These are phyloP conservation scores for Musa troglodytarum DNA, from an alignment of 176 grass and related monocot genomes.

Conservation along the genomic window DNA sequence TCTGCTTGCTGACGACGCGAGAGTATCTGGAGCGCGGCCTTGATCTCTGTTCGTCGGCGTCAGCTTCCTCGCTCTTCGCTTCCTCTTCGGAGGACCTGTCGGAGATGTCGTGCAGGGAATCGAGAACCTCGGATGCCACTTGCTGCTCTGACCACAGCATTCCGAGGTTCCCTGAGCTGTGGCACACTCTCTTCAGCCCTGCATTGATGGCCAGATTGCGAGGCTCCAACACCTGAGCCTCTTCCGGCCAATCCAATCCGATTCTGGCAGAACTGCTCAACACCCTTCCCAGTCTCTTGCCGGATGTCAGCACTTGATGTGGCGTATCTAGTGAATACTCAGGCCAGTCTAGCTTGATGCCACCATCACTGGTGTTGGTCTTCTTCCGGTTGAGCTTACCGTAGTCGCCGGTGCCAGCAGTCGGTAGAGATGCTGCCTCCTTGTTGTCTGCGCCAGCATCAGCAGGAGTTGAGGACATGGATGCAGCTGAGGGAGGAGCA, in stretches of 20 bases:
- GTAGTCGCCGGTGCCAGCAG: too few relatives aligned
- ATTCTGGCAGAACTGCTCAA: conserved; percentile 18
- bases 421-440: too few relatives aligned
- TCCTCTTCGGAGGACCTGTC: conserved; percentile 40
- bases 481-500: conserved; percentile 39
- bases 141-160: conserved; percentile 64
- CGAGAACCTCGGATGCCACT: conserved; percentile 36
- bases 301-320: conserved; percentile 3
- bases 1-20: conserved; percentile 53
- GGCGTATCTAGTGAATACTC: conserved; percentile 41
- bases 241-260: conserved; percentile 8
- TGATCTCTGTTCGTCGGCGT: neutral
- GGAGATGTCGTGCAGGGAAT: conserved; percentile 35
- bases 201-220: conserved; percentile 14
- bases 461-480: conserved; percentile 2
- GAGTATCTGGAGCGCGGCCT: conserved; percentile 26
- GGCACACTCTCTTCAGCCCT: conserved; percentile 42
- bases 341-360: conserved; percentile 39
- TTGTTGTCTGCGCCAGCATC: neutral
- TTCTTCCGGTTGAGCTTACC: neutral
- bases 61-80: conserved; percentile 1
- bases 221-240: neutral
- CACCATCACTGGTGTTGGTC: neutral
- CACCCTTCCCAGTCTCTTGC: conserved; percentile 37
- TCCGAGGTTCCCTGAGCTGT: conserved; percentile 54